Percentiles rank a stretch among this genome's conserved stretches.
Evolutionary conservation across 2,329 filamentous ascomycete species (phyloP).

Genomic region (Colletotrichum filicis): DNA sequence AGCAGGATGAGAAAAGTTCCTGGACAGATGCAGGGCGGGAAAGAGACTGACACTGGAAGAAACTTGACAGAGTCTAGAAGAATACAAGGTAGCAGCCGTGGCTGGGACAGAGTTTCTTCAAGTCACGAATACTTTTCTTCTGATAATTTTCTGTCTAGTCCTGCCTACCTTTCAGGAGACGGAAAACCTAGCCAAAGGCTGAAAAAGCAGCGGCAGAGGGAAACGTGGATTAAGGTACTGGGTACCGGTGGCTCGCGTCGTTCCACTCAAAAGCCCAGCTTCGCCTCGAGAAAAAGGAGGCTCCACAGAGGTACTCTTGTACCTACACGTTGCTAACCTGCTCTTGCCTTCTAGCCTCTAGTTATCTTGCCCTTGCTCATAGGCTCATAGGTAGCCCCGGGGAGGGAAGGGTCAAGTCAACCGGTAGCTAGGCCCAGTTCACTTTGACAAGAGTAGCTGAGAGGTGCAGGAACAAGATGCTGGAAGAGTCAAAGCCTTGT

Average conservation of each 20-base stretch:
- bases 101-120: conserved; percentile 1
- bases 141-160: neutral
- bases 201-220: neutral
- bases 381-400: neutral
- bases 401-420: neutral
- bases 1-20: neutral
- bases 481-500: neutral
- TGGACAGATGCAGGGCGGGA: neutral
- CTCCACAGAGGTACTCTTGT: neutral
- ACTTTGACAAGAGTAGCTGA: neutral
- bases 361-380: neutral
- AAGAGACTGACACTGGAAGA: neutral
- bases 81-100: neutral
- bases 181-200: neutral
- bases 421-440: conserved; percentile 1
- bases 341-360: neutral
- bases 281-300: neutral
- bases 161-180: neutral
- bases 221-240: neutral
- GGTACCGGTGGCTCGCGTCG: neutral
- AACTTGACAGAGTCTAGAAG: neutral
- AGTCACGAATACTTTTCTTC: neutral
- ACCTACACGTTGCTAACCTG: neutral
- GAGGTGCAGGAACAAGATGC: neutral
- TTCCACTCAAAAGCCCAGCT: neutral